Conservation (phyloP, 148 eudicot genomes). For the Agrostemma githago region DNA sequence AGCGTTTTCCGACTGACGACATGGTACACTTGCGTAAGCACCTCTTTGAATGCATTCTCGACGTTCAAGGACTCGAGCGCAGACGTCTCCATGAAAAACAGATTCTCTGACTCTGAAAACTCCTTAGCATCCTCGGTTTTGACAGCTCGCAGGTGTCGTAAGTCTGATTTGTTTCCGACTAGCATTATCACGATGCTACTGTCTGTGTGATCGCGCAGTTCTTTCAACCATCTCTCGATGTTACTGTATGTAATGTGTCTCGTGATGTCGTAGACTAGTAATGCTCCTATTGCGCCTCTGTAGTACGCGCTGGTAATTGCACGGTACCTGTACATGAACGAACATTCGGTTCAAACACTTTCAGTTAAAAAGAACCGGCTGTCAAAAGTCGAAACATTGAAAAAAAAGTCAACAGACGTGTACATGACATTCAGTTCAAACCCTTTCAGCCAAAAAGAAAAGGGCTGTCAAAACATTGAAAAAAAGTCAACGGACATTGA, state of each 20-base stretch:
- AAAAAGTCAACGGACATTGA: background rate
- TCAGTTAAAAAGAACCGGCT: no score
- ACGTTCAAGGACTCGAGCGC: conserved; percentile 49
- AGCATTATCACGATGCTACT: conserved; percentile 46
- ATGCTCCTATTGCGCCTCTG: conserved; percentile 51
- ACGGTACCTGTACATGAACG: conserved; percentile 33
- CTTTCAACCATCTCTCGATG: conserved; percentile 51
- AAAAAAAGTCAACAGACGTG: background rate
- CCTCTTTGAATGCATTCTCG: conserved; percentile 42
- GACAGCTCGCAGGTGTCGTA: conserved; percentile 48
- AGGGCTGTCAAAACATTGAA: background rate
- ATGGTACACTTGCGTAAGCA: conserved; percentile 38
- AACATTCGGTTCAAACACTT: no score
- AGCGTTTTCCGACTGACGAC: conserved; percentile 44
- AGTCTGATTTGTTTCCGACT: conserved; percentile 46
- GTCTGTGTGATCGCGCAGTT: conserved; percentile 47
- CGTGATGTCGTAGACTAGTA: conserved; percentile 47
- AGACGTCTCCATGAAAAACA: conserved; percentile 47
- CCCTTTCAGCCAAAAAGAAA: no score
- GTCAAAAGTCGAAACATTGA: no score
- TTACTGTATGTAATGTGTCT: conserved; percentile 44
- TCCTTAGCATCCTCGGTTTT: conserved; percentile 43
- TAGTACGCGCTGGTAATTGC: conserved; percentile 56
- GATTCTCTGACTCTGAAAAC: conserved; percentile 38
- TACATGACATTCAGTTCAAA: background rate